These are phyloP conservation scores for Ascodesmis nigricans DNA, from an alignment of 495 filamentous ascomycete genomes.

Conservation along the genomic window DNA sequence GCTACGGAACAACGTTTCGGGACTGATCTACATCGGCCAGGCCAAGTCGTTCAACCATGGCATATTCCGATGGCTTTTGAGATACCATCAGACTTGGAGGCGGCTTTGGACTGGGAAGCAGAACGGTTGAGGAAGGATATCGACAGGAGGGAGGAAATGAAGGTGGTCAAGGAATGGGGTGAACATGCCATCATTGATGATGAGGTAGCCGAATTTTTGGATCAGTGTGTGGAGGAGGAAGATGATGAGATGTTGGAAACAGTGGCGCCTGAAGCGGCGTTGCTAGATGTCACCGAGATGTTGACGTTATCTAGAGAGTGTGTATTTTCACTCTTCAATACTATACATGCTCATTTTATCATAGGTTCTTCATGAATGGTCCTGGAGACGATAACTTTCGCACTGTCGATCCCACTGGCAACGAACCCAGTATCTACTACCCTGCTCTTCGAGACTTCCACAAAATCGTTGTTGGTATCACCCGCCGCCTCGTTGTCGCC, in stretches of 20 bases:
- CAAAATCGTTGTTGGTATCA: conserved; percentile 40
- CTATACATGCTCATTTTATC: not conserved
- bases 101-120: conserved; percentile 44
- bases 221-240: conserved; percentile 18
- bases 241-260: conserved; percentile 22
- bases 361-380: conserved; percentile 55
- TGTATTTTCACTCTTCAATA: not conserved
- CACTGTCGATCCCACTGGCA: conserved; percentile 26
- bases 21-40: conserved; percentile 20
- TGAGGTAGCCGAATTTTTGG: conserved; percentile 25
- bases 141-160: conserved; percentile 33
- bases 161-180: conserved; percentile 31
- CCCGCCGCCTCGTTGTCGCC: conserved; percentile 43
- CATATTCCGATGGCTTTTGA: conserved; percentile 55
- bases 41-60: conserved; percentile 15
- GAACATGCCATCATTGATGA: conserved; percentile 34
- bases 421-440: conserved; percentile 40
- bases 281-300: conserved; percentile 40
- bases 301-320: conserved; percentile 33
- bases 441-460: conserved; percentile 55
- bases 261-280: conserved; percentile 28
- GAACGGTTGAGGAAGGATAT: conserved; percentile 37
- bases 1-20: conserved; percentile 13
- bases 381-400: conserved; percentile 42
- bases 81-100: conserved; percentile 40